Evolutionary conservation across 164 flowering plant genomes (phyloP), one percentile per base, ranked within the genome.

Genomic region (Sedum album): DNA sequence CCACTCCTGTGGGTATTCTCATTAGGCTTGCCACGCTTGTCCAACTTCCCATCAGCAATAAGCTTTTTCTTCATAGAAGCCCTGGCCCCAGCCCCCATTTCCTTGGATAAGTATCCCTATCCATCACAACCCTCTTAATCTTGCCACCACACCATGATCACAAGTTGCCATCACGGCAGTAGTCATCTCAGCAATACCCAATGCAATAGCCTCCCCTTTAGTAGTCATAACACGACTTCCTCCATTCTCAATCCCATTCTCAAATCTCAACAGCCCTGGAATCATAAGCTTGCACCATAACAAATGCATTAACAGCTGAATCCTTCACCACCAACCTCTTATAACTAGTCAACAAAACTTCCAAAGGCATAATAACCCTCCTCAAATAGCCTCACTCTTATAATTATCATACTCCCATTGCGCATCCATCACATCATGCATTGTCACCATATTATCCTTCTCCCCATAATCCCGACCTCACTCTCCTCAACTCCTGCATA

Each of bases 101-200:
- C 79, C 91, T 85, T 0, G 94, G 91, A 48, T 88, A 88, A 11
- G 91, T 88, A 63, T 88, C 94, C 70, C 94, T 68, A 63, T 88
- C 94, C 94, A 88, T 88, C 65, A 88, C 94, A 33, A 88, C 94
- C 80, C 94, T 82, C 83, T 88, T 88, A 69, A 88, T 88, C 81
- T 70, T 88, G 94, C 94, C 64, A 88, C 94, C 13, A 82, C 85
- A 20, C 91, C 91, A 49, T 88, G 94, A 73, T 88, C 94, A 73
- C 94, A 88, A 20, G 94, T 86, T 0, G 91, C 91, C 87, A 88
- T 88, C 15, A 88, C 94, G 0, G 94, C 86, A 0, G 94, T 88
- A 0, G 94, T 88, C 94, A 88, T 88, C 77, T 88, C 88, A 0
- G 94, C 88, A 44, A 88, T 85, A 20, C 91, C 94, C 76, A 88